These are phyloP conservation scores for Colletotrichum sp. DNA, from an alignment of 2,329 filamentous ascomycete species.

Conservation along the genomic window DNA sequence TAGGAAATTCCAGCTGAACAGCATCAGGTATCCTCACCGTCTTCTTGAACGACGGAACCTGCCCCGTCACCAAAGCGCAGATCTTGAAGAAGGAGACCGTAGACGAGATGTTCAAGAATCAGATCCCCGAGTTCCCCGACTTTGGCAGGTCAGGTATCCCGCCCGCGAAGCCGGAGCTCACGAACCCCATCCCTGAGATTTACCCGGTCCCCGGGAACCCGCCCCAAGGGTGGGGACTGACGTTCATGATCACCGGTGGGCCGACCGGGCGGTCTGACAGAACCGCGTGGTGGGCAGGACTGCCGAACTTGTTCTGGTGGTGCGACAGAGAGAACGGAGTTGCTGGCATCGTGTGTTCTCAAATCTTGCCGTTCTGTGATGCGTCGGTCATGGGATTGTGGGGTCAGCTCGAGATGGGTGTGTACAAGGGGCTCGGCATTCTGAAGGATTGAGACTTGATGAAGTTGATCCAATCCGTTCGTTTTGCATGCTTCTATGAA, in stretches of 20 bases:
- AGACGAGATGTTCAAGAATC: slow-evolving; percentile 69
- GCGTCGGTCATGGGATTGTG: slow-evolving; percentile 44
- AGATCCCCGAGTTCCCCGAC: slow-evolving; percentile 59
- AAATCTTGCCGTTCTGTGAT: slow-evolving; percentile 57
- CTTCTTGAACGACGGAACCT: slow-evolving; percentile 68
- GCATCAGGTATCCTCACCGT: slow-evolving; percentile 60
- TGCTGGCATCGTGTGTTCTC: slow-evolving; percentile 54
- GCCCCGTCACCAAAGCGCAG: slow-evolving; percentile 56
- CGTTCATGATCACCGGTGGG: slow-evolving; percentile 56
- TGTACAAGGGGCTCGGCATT: slow-evolving; percentile 32
- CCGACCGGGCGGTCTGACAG: slow-evolving; percentile 55
- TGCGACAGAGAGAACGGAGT: slow-evolving; percentile 63
- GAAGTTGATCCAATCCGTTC: background rate
- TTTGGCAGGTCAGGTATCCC: slow-evolving; percentile 51
- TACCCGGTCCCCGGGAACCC: slow-evolving; percentile 49
- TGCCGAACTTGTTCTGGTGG: slow-evolving; percentile 69
- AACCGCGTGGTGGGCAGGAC: slow-evolving; percentile 62
- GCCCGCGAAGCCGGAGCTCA: slow-evolving; percentile 52
- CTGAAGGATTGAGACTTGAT: background rate
- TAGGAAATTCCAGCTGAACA: background rate
- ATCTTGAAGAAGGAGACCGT: slow-evolving; percentile 65
- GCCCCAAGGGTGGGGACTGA: slow-evolving; percentile 70
- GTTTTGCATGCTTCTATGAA: background rate
- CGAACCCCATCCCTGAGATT: slow-evolving; percentile 53
- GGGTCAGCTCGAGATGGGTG: slow-evolving; percentile 40